These are phyloP conservation scores for Tolypocladium pustulatum DNA, from an alignment of 2,329 filamentous ascomycete species.

Conservation along the genomic window DNA sequence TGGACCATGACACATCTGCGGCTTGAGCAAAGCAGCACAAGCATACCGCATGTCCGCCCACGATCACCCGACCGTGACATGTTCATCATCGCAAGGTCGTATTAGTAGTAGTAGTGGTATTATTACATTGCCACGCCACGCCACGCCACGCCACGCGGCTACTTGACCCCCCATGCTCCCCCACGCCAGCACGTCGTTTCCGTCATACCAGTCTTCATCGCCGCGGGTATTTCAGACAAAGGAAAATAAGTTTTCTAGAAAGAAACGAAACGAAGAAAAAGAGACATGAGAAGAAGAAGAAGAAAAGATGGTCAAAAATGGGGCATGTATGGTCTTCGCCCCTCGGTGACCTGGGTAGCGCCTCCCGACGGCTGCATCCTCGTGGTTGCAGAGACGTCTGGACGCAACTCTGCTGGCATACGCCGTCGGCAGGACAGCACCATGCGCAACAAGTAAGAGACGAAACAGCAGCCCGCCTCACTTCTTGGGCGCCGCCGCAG, in stretches of 20 bases:
- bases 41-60: background rate
- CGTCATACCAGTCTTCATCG: background rate
- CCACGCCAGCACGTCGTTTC: background rate
- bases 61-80: background rate
- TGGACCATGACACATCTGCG: background rate
- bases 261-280: background rate
- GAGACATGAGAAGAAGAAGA: background rate
- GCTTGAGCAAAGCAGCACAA: background rate
- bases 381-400: too few relatives aligned
- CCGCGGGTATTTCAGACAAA: slow-evolving; percentile 7
- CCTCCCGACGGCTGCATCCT: background rate
- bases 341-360: too few relatives aligned
- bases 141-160: background rate
- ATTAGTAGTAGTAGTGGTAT: background rate
- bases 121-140: background rate
- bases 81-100: background rate
- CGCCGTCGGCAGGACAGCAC: background rate
- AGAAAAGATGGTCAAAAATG: background rate
- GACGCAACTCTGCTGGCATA: background rate
- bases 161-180: background rate
- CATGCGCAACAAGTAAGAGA: too few relatives aligned
- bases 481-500: slow-evolving; percentile 45
- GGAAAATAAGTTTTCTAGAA: background rate
- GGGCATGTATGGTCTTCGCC: background rate
- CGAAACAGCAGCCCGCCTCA: slow-evolving; percentile 12